phyloP scores from a whole-genome alignment of 2,329 filamentous ascomycete species.

The Cercospora sojina region DNA sequence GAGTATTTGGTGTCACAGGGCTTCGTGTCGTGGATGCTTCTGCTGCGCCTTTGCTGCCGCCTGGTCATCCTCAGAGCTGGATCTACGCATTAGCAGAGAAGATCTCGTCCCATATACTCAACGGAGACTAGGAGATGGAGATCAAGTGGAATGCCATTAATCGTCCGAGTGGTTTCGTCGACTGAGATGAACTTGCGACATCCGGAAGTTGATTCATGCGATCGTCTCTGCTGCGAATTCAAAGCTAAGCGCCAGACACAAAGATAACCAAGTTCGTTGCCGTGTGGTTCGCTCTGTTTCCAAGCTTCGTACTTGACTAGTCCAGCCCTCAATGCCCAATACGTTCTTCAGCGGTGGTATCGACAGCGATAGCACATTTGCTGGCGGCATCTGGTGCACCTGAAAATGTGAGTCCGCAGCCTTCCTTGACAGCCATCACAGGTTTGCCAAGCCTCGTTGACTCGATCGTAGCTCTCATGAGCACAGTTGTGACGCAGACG shows the following conservation, averaged over 20 bases:
- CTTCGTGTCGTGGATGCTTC: conserved; percentile 16
- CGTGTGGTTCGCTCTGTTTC: too few relatives aligned
- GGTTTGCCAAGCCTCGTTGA: not conserved
- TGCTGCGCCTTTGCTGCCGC: conserved; percentile 11
- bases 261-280: too few relatives aligned
- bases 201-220: too few relatives aligned
- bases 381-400: not conserved
- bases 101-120: conserved; percentile 13
- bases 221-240: too few relatives aligned
- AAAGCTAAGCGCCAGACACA: too few relatives aligned
- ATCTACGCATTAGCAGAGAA: conserved; percentile 19
- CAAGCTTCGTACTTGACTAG: too few relatives aligned
- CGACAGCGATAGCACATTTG: not conserved
- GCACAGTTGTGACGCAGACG: not conserved
- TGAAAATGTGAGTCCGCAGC: not conserved
- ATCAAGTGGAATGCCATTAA: not conserved
- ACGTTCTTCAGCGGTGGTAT: not conserved
- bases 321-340: too few relatives aligned
- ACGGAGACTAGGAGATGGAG: not conserved
- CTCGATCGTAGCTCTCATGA: not conserved
- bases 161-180: not conserved
- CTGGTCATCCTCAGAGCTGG: conserved; percentile 11
- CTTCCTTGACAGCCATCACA: not conserved
- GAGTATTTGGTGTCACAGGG: conserved; percentile 24
- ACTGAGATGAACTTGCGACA: too few relatives aligned